Evolutionary conservation across 2,329 filamentous ascomycete genomes (phyloP), one percentile per base, ranked within the genome.

Genomic region (Rhynchosporium graminicola): DNA sequence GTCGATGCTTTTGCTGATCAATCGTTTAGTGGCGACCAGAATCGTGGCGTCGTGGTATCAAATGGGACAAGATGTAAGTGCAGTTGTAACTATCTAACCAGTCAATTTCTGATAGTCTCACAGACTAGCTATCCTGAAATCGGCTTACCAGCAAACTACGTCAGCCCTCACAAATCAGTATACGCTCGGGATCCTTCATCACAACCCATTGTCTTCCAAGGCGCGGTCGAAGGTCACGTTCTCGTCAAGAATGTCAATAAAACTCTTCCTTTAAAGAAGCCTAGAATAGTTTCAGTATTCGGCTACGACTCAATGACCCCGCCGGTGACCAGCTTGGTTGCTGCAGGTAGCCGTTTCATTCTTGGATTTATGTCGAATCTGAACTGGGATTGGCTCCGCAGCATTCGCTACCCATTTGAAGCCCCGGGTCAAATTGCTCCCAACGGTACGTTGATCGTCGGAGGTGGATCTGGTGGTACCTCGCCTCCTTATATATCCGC

Each of bases 171-270:
- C 64, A 67, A 69, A 0, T 75, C 80, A n/a, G 76, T 87, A 12
- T 81, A 88, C 66, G 85, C 80, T 4, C 77, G 83, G 20, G 81
- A 87, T 70, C 73, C 78, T 15, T 47, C 60, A 15, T 61, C 63
- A 3, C 61, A 65, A 36, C 60, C 47, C 13, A 79, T 72, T 12
- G 12, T 87, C 0, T 70, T 86, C 0, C 76, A 83, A n/a, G 82
- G 83, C 42, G 85, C 85, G 0, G 75, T 86, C 3, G 85, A 88
- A 68, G 85, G 87, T 3, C 84, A 87, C 62, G 86, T 88, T n/a
- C 74, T 90, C 26, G 77, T 90, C 28, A 89, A 90, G 76, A 86
- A 86, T 60, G 70, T 68, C 2, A 77, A 79, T 61, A 74, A 76
- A 12, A 72, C 79, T 2, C 76, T 86, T 0, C 83, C 83, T 0